Evolutionary conservation across 768 basidiomycete genomes (phyloP), one percentile per base, ranked within the genome.

Genomic region (Suillus spraguei): DNA sequence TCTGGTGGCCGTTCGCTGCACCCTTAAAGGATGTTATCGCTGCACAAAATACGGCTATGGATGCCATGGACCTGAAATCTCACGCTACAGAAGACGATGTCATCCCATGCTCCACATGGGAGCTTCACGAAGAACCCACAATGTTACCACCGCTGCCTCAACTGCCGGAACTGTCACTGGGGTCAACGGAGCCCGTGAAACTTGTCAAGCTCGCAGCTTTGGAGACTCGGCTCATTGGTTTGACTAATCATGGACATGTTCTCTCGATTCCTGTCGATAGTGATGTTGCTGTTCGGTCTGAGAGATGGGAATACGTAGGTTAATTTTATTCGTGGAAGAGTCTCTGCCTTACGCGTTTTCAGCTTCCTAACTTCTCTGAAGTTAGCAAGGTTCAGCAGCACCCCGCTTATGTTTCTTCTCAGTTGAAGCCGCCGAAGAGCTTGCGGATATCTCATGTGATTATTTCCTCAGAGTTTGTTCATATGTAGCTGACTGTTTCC

Each of bases 191-290:
- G 52, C 72, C 74, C 38, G 78, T 77, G 16, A 82, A 81, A 71
- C 80, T 97, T 42, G 81, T 94, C 39, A 88, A 93, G 74, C 88
- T 99, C 50, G 95, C 94, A 10, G 90, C 87, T 5, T 83, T 94
- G 65, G 87, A 92, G 60, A 79, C 81, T 55, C 83, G 87, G 67
- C 72, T 97, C 33, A 77, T 97, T 63, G 95, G 90, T 14, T 77
- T 99, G 68, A 95, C 94, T 16, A 87, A 90, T 69, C 77, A 83
- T 41, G 92, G 92, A 0, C 90, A 92, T 71, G 90, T 96, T 56
- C 77, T 93, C 65, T 86, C 86, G 69, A 87, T 87, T 68, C 66
- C 79, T 38, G 79, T 87, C 44, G 74, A 76, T 2, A 73, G 76
- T 50, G 85, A 86, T 66, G 71, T 68, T 1, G 66, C 72, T 69